These are phyloP conservation scores for Sporothrix brunneoviolacea DNA, from an alignment of 2,329 filamentous ascomycete species.

Conservation along the genomic window DNA sequence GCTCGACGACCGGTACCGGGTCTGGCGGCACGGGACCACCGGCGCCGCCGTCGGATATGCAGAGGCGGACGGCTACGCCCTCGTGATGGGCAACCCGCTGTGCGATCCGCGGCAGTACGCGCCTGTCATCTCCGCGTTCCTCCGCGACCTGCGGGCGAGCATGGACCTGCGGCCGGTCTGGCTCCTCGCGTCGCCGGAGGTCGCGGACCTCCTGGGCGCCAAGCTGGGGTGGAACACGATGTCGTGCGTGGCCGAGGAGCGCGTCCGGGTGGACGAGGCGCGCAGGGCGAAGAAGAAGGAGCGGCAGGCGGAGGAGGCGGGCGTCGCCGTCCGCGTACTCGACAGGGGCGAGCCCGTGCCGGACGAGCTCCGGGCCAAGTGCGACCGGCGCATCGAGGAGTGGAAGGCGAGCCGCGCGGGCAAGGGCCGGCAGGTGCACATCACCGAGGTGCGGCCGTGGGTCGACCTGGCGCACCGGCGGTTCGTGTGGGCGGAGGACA, in stretches of 20 bases:
- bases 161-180: slow-evolving; percentile 67
- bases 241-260: slow-evolving; percentile 83
- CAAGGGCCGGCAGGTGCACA: slow-evolving; percentile 77
- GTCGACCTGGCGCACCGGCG: slow-evolving; percentile 74
- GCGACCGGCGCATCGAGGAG: slow-evolving; percentile 66
- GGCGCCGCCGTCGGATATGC: slow-evolving; percentile 84
- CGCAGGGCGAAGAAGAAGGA: slow-evolving; percentile 63
- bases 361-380: slow-evolving; percentile 59
- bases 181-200: slow-evolving; percentile 74
- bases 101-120: slow-evolving; percentile 73
- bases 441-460: slow-evolving; percentile 88
- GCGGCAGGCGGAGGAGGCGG: slow-evolving; percentile 73
- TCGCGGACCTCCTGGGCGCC: slow-evolving; percentile 72
- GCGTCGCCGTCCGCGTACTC: slow-evolving; percentile 71
- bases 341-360: slow-evolving; percentile 40
- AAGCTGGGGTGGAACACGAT: slow-evolving; percentile 83
- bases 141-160: slow-evolving; percentile 50
- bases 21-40: slow-evolving; percentile 74
- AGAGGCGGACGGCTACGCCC: slow-evolving; percentile 57
- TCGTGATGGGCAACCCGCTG: slow-evolving; percentile 80
- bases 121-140: slow-evolving; percentile 65
- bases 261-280: slow-evolving; percentile 56
- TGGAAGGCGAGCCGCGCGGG: slow-evolving; percentile 79
- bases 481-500: slow-evolving; percentile 74
- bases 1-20: slow-evolving; percentile 80